Evolutionary conservation across 2,329 filamentous ascomycete species (phyloP), one percentile per base, ranked within the genome.

Genomic region (Stemphylium vesicarium): DNA sequence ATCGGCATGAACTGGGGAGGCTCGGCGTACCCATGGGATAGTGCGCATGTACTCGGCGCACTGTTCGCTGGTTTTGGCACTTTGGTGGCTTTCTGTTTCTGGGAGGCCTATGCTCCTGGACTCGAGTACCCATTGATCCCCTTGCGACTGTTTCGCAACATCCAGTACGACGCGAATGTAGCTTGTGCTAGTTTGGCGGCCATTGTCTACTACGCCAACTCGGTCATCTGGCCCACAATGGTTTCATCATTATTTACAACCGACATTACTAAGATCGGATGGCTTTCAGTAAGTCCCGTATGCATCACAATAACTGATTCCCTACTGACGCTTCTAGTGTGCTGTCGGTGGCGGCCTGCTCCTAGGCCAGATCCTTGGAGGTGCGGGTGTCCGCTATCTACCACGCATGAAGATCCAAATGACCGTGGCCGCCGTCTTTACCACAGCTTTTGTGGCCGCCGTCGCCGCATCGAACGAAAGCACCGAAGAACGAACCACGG

Each of bases 1-100:
- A 77, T 82, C 57, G 80, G 79, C 4, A 70, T 82, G 49, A 79
- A 77, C 20, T 81, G 72, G 73, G 75, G 74, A 8, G 74, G 75
- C n/a, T 65, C 59, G 2, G 55, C 64, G 18, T 75, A 73, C 52
- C 63, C 72, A 3, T 78, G 75, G 75, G 63, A 63, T 33, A 70
- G 65, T 18, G 69, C 63, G 10, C 70, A 73, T 20, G 74, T 74
- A 2, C 66, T 76, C 5, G 70, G 74, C 3, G 69, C 75, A 2
- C 56, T 76, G 3, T 64, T 75, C 33, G 62, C 62, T 22, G 75
- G 74, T 1, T 65, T 72, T 43, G 61, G 64, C 13, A 68, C 67
- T 11, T 54, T 77, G 16, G 68, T 73, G 36, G 44, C 58, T 2
- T 76, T 76, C 52, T 68, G 63, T 33, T 59, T 67, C 52, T 72